Conservation (phyloP, 2,329 filamentous ascomycete species). For the Lasiodiplodia hormozganensis region DNA sequence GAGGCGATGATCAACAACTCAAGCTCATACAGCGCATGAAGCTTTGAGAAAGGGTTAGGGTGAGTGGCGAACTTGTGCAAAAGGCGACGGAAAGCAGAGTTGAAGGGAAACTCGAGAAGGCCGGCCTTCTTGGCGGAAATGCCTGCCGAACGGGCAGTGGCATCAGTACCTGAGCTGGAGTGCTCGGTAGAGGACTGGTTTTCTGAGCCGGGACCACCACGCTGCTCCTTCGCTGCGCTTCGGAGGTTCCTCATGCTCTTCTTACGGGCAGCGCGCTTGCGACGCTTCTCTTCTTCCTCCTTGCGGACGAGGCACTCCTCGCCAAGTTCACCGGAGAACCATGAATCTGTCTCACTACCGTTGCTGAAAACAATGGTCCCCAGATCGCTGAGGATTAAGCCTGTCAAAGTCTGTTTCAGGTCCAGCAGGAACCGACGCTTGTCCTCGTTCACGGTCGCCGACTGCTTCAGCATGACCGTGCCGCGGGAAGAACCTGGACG, state of each 20-base stretch:
- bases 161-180: constrained; percentile 54
- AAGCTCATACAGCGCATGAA: constrained; percentile 82
- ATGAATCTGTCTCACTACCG: constrained; percentile 90
- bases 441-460: constrained; percentile 66
- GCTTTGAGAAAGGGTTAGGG: constrained; percentile 84
- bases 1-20: constrained; percentile 82
- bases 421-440: constrained; percentile 81
- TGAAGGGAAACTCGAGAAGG: constrained; percentile 75
- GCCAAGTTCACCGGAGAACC: constrained; percentile 72
- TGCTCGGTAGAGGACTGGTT: constrained; percentile 54
- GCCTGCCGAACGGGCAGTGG: constrained; percentile 50
- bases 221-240: constrained; percentile 37
- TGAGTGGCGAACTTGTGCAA: constrained; percentile 88
- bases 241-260: constrained; percentile 69
- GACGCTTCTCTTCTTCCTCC: constrained; percentile 49
- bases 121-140: constrained; percentile 52
- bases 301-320: constrained; percentile 49
- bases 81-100: constrained; percentile 78
- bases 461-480: constrained; percentile 67
- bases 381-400: constrained; percentile 86
- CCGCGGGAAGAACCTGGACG: constrained; percentile 73
- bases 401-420: constrained; percentile 79
- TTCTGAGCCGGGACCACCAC: constrained; percentile 49
- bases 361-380: constrained; percentile 84
- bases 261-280: constrained; percentile 47